A percentile compares a stretch with the other conserved stretches of the same genome.
phyloP scores from a whole-genome alignment of 116 monocot genomes.

The Trichopus zeylanicus region DNA sequence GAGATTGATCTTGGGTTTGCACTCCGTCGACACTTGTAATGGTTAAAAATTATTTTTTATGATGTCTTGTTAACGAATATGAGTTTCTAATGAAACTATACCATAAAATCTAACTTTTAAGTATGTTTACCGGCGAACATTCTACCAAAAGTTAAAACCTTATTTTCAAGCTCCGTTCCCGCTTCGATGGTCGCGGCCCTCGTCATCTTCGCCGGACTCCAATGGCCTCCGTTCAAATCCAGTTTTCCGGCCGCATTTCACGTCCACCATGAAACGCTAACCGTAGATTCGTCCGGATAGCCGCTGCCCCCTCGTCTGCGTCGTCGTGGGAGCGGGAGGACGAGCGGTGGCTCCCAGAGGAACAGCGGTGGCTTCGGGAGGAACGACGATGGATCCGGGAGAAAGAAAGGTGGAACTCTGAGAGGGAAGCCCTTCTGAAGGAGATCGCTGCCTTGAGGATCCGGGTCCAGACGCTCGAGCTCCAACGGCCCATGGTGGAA shows the following conservation, averaged over 20 bases:
- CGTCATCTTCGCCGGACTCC: constrained; percentile 17
- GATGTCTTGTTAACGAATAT: too few relatives aligned
- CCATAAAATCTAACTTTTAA: too few relatives aligned
- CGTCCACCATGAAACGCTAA: constrained; percentile 13
- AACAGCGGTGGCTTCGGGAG: constrained; percentile 82
- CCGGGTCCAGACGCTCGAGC: constrained; percentile 21
- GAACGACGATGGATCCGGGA: constrained; percentile 79
- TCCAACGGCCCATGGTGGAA: background rate
- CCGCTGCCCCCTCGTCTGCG: background rate
- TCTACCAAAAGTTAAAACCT: too few relatives aligned
- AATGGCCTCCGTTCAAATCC: constrained; percentile 13
- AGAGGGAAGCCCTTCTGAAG: constrained; percentile 50
- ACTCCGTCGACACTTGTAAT: too few relatives aligned
- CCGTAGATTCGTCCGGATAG: background rate
- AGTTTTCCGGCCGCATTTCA: constrained; percentile 1
- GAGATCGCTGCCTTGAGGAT: constrained; percentile 44
- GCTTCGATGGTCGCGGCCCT: constrained; percentile 1
- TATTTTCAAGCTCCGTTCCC: too few relatives aligned
- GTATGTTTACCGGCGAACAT: too few relatives aligned
- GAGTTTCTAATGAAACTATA: too few relatives aligned
- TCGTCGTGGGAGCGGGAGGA: constrained; percentile 73
- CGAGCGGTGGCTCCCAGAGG: constrained; percentile 57
- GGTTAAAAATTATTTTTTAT: too few relatives aligned
- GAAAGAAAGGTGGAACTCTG: constrained; percentile 58
- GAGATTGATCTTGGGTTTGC: too few relatives aligned